These are phyloP conservation scores for Phellopilus nigrolimitatus DNA, from an alignment of 1,284 basidiomycete species.

Conservation along the genomic window DNA sequence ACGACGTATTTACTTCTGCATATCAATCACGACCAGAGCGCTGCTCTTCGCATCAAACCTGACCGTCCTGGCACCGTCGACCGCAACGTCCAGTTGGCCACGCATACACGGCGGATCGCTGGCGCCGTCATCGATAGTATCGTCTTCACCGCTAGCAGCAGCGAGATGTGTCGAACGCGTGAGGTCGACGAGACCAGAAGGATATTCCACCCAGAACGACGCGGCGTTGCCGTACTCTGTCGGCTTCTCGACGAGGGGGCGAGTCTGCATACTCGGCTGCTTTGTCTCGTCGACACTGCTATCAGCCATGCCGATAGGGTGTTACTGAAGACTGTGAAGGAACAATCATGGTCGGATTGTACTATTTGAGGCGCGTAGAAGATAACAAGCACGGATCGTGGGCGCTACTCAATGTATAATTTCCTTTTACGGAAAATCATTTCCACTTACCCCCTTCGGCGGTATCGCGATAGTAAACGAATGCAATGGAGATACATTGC, in stretches of 20 bases:
- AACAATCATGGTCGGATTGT: too few species aligned
- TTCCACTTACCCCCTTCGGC: too few species aligned
- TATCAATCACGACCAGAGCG: slow-evolving; percentile 62
- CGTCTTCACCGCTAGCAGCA: slow-evolving; percentile 15
- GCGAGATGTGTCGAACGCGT: slow-evolving; percentile 42
- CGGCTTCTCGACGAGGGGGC: slow-evolving; percentile 39
- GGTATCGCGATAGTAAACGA: too few species aligned
- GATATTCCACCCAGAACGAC: slow-evolving; percentile 66
- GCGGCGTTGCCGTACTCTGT: slow-evolving; percentile 51
- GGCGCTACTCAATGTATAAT: too few species aligned
- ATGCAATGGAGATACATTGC: too few species aligned
- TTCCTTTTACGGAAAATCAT: too few species aligned
- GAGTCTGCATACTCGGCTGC: slow-evolving; percentile 40
- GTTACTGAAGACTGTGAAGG: too few species aligned
- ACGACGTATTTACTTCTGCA: slow-evolving; percentile 58
- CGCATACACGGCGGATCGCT: slow-evolving; percentile 32
- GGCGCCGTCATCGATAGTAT: slow-evolving; percentile 24
- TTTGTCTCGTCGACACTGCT: slow-evolving; percentile 37
- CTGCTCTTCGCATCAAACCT: slow-evolving; percentile 46
- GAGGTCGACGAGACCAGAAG: slow-evolving; percentile 57
- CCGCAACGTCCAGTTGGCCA: slow-evolving; percentile 49
- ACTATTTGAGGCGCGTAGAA: too few species aligned
- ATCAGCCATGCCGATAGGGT: too few species aligned
- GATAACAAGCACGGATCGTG: too few species aligned
- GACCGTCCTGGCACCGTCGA: slow-evolving; percentile 45